A percentile compares a stretch with the other conserved stretches of the same genome.
phyloP scores from a whole-genome alignment of 306 rosid genomes.

The Glycine soja region DNA sequence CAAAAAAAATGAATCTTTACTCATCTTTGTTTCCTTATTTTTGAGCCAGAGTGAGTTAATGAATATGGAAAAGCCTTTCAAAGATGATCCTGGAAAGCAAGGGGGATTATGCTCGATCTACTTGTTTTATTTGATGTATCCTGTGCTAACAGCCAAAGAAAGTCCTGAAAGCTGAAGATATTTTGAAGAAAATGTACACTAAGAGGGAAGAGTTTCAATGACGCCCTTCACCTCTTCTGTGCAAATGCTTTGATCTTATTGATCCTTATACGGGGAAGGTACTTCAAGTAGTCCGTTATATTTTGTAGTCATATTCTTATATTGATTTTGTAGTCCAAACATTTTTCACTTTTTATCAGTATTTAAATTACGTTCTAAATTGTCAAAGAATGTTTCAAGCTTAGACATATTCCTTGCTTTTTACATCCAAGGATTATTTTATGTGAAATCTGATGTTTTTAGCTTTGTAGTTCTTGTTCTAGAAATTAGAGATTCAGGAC shows the following conservation, averaged over 20 bases:
- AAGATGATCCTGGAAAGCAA: constrained; percentile 85
- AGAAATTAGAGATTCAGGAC: constrained; percentile 42
- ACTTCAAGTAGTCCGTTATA: constrained; percentile 30
- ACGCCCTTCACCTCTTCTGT: constrained; percentile 90
- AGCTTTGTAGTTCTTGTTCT: too few species aligned
- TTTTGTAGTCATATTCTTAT: constrained; percentile 16
- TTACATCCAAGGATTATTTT: too few species aligned
- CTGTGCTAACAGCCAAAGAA: constrained; percentile 65
- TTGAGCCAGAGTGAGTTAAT: constrained; percentile 62
- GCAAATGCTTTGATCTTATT: constrained; percentile 96
- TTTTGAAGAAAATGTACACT: constrained; percentile 63
- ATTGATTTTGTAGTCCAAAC: constrained; percentile 3
- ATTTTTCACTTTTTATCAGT: too few species aligned
- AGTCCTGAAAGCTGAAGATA: constrained; percentile 65
- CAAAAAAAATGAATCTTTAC: constrained; percentile 6
- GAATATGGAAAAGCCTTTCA: constrained; percentile 77
- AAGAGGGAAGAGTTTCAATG: constrained; percentile 91
- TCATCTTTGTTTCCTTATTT: constrained; percentile 31
- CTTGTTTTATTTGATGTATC: constrained; percentile 47
- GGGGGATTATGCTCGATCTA: constrained; percentile 90
- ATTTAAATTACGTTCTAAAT: constrained; percentile 27
- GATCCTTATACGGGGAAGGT: constrained; percentile 99
- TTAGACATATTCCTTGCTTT: constrained; percentile 33
- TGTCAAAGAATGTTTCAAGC: background rate
- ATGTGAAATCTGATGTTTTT: too few species aligned